Base-by-base conservation (phyloP, 2,329 filamentous ascomycete species). In the Fusarium nanum region DNA sequence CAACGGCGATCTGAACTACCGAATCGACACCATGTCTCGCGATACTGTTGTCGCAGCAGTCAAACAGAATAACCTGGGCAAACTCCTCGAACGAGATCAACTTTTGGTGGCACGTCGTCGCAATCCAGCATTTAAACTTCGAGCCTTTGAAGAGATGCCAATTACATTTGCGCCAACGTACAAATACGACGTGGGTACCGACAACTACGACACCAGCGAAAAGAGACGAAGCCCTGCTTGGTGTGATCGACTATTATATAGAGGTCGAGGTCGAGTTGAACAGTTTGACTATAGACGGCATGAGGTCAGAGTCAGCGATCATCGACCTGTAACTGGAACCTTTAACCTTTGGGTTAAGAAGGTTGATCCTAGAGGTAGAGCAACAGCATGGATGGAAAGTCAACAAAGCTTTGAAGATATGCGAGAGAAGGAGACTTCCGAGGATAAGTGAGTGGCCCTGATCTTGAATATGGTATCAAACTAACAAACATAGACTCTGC, bases 1-100 rank as follows among this genome's bases (percentile, higher is more conserved):
- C 44, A 98, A 98, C 75, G 96, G 96, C 28, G 96, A 99, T 78
- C 86, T 99, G 52, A 99, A 99, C 81, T 99, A 99, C 80, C 94
- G 96, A 67, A 98, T 99, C 76, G 96, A 99, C 79, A 94, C 94
- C 25, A 98, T 98, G 89, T 93, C 93, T 20, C 92, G 96, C 52
- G 93, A 98, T 75, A 94, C 93, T 0, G 95, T 99, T 5, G 92
- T 98, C 57, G 91, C 91, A 64, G 94, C 93, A 3, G 89, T 98
- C 53, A 91, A 92, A 68, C 86, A 91, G 44, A 91, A 91, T 67
- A 97, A 98, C 72, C 85, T 98, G 5, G 76, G 85, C 28, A 97
- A 97, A 77, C 87, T 99, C 3, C 89, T 99, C 1, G 95, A 98
- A 61, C 90, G 96, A 50, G 96, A 99, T 76, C 96, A 99, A 78